Percentiles rank a stretch among this genome's conserved stretches.
Conservation (phyloP, 768 basidiomycete genomes). For the Lentinula sp. region DNA sequence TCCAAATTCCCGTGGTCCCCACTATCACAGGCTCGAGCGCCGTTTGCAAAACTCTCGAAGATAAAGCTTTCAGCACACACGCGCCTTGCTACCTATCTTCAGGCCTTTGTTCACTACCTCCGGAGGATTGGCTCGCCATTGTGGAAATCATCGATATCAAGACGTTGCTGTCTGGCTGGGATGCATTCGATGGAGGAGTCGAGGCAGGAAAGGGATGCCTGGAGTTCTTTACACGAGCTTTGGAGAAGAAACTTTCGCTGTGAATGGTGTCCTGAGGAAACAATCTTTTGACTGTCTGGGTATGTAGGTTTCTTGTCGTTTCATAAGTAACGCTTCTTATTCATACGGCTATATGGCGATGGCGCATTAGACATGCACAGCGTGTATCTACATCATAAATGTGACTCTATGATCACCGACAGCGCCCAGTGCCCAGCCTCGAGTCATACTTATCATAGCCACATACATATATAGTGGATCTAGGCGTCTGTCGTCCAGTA, state of each 20-base stretch:
- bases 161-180: conserved; percentile 24
- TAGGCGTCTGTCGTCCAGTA: too few species aligned
- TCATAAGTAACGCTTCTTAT: too few species aligned
- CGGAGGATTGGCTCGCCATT: conserved; percentile 29
- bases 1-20: background rate
- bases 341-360: too few species aligned
- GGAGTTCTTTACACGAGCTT: conserved; percentile 15
- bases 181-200: conserved; percentile 22
- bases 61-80: conserved; percentile 36
- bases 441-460: too few species aligned
- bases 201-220: conserved; percentile 25
- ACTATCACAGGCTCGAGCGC: background rate
- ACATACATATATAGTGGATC: too few species aligned
- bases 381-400: too few species aligned
- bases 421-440: too few species aligned
- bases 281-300: too few species aligned
- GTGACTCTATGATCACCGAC: too few species aligned
- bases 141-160: conserved; percentile 27
- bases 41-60: conserved; percentile 27
- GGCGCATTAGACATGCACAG: too few species aligned
- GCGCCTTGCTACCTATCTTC: conserved; percentile 32
- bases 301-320: too few species aligned
- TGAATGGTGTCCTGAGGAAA: background rate
- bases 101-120: conserved; percentile 34
- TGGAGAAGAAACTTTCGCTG: background rate